Conservation (phyloP, 2,329 filamentous ascomycete species). For the Aplosporella prunicola region DNA sequence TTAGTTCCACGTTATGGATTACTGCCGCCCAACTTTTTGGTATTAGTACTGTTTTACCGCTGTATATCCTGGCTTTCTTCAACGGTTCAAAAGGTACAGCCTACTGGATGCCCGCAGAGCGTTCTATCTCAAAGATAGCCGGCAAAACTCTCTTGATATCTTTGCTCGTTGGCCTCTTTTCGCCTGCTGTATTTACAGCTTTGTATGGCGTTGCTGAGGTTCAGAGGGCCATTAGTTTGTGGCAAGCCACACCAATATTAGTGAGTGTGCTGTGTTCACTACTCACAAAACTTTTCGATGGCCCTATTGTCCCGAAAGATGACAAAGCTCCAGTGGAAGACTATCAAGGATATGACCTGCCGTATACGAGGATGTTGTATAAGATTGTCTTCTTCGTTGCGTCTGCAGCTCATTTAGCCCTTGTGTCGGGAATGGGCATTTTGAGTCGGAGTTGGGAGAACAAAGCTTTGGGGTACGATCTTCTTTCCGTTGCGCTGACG, state of each 20-base stretch:
- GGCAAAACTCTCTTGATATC: not conserved
- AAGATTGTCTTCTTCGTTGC: not conserved
- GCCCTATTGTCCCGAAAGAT: not conserved
- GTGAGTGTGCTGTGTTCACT: not conserved
- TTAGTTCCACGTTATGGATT: not conserved
- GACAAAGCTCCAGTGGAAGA: not conserved
- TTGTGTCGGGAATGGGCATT: not conserved
- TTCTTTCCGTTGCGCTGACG: no score
- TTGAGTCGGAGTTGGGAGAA: no score
- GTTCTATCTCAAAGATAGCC: not conserved
- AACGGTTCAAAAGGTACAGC: not conserved
- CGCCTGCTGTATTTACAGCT: not conserved
- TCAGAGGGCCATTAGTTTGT: not conserved
- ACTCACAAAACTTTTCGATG: not conserved
- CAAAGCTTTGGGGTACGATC: no score
- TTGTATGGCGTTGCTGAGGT: not conserved
- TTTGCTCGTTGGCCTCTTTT: not conserved
- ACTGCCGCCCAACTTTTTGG: not conserved
- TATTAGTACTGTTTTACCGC: not conserved
- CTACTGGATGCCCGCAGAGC: conserved; percentile 5
- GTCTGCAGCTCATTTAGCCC: not conserved
- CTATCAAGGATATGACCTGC: not conserved
- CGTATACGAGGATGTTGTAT: not conserved
- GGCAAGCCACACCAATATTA: not conserved
- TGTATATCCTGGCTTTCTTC: conserved; percentile 1